Base-by-base conservation (phyloP, 2,329 filamentous ascomycete species). In the Aspergillus brunneoviolaceus region DNA sequence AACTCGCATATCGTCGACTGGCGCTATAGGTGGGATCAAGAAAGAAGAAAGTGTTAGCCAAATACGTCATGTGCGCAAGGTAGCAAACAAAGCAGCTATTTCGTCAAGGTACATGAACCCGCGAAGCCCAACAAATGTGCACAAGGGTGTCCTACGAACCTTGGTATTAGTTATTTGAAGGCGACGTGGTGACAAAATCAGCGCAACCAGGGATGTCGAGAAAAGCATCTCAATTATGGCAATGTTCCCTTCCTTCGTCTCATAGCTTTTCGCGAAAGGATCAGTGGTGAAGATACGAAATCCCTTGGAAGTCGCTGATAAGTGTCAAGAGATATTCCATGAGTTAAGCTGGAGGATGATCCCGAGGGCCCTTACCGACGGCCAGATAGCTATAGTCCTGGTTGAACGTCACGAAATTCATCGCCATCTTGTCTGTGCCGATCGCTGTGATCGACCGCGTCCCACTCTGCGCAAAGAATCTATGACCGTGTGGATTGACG, bases 391-490 rank as follows among this genome's bases (percentile, higher is more conserved):
- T 96, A 81, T 96, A 92, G 82, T 99, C 95, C 82, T 99, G 95
- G 79, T 99, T 99, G 80, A 98, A 99, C 48, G 94, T 97, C 71
- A 99, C 92, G 80, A 96, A 99, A 79, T 99, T 99, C 82, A 98
- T 92, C 52, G 87, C 80, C 88, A 91, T 91, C 62, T 74, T 83
- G 65, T 51, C 42, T 51, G 35, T 33, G 60, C 42, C 47, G 61
- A 61, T 59, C 55, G 16, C 49, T 33, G 31, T 35, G 60, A 62
- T 51, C 59, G 60, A 58, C 54, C 42, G 55, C 48, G 39, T 53
- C 39, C 39, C 45, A 49, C 56, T n/a, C 27, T 6, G 31, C 21
- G 33, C 31, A 45, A 49, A 53, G 25, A 33, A 42, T 55, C 48
- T 51, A 49, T 29, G 42, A 47, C 29, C 49, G n/a, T 58, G 31